These are phyloP conservation scores for Ophiocordyceps polyrhachis-furcata DNA, from an alignment of 2,329 filamentous ascomycete genomes.

Conservation along the genomic window DNA sequence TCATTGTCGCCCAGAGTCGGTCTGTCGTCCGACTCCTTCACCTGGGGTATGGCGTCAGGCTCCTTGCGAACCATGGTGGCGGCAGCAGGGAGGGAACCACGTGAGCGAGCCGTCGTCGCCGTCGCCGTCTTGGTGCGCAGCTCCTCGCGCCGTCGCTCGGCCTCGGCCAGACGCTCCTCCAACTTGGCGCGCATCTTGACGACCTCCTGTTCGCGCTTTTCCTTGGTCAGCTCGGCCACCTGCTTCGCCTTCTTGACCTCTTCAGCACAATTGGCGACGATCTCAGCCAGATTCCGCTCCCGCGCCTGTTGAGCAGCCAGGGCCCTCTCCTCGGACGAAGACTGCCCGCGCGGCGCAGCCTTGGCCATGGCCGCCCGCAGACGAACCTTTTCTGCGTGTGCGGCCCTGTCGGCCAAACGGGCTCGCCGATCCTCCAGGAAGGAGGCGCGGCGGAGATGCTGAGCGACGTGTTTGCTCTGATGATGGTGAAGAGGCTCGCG, in stretches of 20 bases:
- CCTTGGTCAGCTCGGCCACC: conserved; percentile 65
- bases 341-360: conserved; percentile 43
- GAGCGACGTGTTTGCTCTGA: conserved; percentile 61
- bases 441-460: conserved; percentile 60
- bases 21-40: conserved; percentile 26
- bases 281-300: conserved; percentile 65
- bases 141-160: conserved; percentile 51
- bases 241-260: conserved; percentile 70
- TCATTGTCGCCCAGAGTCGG: conserved; percentile 34
- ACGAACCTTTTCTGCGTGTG: conserved; percentile 69
- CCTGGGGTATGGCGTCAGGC: conserved; percentile 11
- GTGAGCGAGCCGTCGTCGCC: no score
- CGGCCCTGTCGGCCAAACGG: conserved; percentile 59
- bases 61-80: conserved; percentile 24
- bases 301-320: conserved; percentile 60
- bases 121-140: conserved; percentile 26
- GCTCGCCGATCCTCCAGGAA: conserved; percentile 69
- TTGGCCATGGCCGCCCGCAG: conserved; percentile 57
- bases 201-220: conserved; percentile 58
- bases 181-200: conserved; percentile 52
- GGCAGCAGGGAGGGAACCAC: no score
- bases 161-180: conserved; percentile 64
- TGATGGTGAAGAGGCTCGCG: conserved; percentile 21
- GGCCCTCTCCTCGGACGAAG: conserved; percentile 55
- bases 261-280: conserved; percentile 63